Base-by-base conservation (phyloP, 345 rosid genomes). In the Aethionema arabicum region DNA sequence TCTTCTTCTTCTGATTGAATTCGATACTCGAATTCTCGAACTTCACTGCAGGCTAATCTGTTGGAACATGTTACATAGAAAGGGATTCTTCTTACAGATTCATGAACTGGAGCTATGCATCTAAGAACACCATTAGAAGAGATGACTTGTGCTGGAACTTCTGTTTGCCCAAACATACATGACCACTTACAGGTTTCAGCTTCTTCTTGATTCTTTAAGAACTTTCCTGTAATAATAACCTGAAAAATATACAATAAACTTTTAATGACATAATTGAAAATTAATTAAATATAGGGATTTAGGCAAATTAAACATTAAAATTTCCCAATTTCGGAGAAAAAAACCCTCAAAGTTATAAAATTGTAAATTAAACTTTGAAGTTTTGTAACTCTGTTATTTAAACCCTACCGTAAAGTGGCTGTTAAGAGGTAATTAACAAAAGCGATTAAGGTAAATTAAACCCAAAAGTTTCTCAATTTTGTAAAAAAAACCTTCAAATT, bases 121-220 rank as follows among this genome's bases (percentile, higher is more conserved):
- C 81, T 68, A 55, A 93, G 88, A 55, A 90, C 80, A 60, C 96
- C 96, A 81, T 79, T 85, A 45, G 90, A 88, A 45, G 90, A 88
- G 59, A 90, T 61, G 53, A 85, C 75, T 59, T 90, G 87, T 33
- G 97, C 97, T 9, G 84, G 91, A 79, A 90, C 97, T 82, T 93
- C 99, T 63, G 87, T 81, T 78, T 93, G 96, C 13, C 97, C 99
- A 79, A 93, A 90, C 96, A 93, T 90, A 78, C 97, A 87, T 39
- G 95, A 93, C 97, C 95, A 90, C 50, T 79, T 73, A 56, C 69
- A 74, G 7, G 55, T 75, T 74, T 77, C 74, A 44, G 71, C 77
- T 68, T 78, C 95, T 70, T 87, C 77, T 57, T 42, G 67, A 54
- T 66, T 57, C 73, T 75, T 85, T 69, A 88, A 77, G 83, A 91